Conservation (phyloP, 192 early-diverging fungal species). For the Diversispora eburnea region DNA sequence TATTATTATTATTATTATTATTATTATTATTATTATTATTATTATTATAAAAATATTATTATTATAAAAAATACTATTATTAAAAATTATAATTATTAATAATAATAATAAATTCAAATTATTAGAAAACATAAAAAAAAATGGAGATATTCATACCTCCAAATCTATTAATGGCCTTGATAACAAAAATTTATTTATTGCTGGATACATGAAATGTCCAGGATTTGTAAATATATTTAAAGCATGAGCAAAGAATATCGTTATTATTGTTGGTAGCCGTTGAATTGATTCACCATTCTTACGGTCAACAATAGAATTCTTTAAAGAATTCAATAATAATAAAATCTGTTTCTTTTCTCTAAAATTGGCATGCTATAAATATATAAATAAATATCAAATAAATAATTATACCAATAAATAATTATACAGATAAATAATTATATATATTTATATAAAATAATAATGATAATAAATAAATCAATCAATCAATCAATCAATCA, state of each 20-base stretch:
- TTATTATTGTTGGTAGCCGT: conserved; percentile 61
- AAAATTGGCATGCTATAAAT: conserved; percentile 39
- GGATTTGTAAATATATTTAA: conserved; percentile 62
- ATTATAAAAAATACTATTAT: neutral
- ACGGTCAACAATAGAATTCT: conserved; percentile 60
- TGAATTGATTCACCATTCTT: conserved; percentile 40
- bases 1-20: neutral
- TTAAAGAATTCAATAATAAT: conserved; percentile 62
- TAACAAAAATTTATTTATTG: conserved; percentile 71
- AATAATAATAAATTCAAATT: too few relatives aligned
- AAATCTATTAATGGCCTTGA: conserved; percentile 70
- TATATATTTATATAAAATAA: too few relatives aligned
- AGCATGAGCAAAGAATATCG: conserved; percentile 65
- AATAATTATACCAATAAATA: neutral
- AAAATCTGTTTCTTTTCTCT: conserved; percentile 71
- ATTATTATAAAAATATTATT: too few relatives aligned
- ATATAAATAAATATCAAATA: neutral
- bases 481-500: neutral
- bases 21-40: too few relatives aligned
- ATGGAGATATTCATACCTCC: conserved; percentile 42
- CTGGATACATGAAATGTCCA: conserved; percentile 71
- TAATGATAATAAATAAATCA: neutral
- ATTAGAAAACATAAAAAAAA: too few relatives aligned
- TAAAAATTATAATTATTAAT: neutral
- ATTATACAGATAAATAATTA: too few relatives aligned